Evolutionary conservation across 768 basidiomycete species (phyloP), one percentile per base, ranked within the genome.

Genomic region (Hygrophorus pudorinus): DNA sequence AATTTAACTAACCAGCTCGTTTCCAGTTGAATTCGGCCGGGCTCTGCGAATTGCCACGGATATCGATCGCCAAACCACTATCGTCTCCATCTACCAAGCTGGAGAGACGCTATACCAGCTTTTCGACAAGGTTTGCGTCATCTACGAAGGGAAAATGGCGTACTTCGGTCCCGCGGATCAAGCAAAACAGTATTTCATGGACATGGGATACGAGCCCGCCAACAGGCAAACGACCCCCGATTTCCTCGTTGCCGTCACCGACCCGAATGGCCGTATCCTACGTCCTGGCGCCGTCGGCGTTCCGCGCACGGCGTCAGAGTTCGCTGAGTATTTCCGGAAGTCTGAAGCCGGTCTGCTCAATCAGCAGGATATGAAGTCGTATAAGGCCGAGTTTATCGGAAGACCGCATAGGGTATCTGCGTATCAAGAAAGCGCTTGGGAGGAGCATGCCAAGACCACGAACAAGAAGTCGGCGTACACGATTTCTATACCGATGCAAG

Each of bases 21-120:
- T 24, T 24, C 7, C 7, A 24, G 24, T 84, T 24, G 84, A 87
- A 59, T 85, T 81, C 52, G 73, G 76, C 42, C 78, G 72, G 41
- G 74, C 79, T 0, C 66, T 88, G 31, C 75, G 84, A 1, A 68
- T 79, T 39, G 67, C 73, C 3, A 84, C 83, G 4, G 77, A 86
- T 54, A 66, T 76, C 1, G 60, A 63, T 33, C 57, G 61, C 17
- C 55, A 64, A 40, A 63, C 82, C 0, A 86, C 81, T 0, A 72
- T 91, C 46, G 85, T 85, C 16, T 82, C 86, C 0, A 78, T 92
- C 33, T 89, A 91, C 60, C 88, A 91, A 63, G 86, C 85, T 8
- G 79, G 83, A 41, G 85, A 90, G 58, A 67, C 70, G 2, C 61
- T 85, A 0, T 81, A 76, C 49, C 42, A 73, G 10, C 61, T 71